These are phyloP conservation scores for Singerocomus rubriflavus DNA, from an alignment of 1,284 basidiomycete genomes.

Conservation along the genomic window DNA sequence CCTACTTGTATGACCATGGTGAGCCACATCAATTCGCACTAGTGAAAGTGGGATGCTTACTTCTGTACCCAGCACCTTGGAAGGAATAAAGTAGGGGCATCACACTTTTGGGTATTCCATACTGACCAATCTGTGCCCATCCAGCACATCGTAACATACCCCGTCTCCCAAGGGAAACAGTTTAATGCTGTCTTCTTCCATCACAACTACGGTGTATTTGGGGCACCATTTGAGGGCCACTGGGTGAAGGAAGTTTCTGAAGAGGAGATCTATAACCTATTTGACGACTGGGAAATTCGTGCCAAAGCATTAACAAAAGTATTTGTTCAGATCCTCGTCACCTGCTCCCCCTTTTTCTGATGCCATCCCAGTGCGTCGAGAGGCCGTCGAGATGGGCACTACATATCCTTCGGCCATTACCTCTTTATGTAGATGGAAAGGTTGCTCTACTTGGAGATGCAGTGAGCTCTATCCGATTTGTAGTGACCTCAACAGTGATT, in stretches of 20 bases:
- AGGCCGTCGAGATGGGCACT: conserved; percentile 32
- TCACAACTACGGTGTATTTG: conserved; percentile 34
- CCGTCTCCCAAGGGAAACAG: conserved; percentile 39
- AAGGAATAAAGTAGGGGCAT: conserved; percentile 38
- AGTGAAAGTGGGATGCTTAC: neutral
- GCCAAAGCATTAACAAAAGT: conserved; percentile 42
- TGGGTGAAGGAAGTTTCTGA: conserved; percentile 35
- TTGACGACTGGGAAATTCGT: conserved; percentile 42
- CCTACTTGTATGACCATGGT: conserved; percentile 38
- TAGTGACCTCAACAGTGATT: neutral
- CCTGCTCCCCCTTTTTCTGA: conserved; percentile 1
- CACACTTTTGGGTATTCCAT: neutral
- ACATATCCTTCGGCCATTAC: conserved; percentile 29
- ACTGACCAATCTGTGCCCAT: neutral
- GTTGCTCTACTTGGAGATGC: conserved; percentile 39
- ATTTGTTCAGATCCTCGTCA: neutral
- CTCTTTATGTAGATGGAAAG: conserved; percentile 26
- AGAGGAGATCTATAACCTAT: conserved; percentile 33
- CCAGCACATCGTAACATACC: conserved; percentile 45
- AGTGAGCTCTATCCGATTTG: conserved; percentile 12
- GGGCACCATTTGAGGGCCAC: conserved; percentile 34
- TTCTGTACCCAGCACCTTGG: conserved; percentile 39
- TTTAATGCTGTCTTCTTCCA: conserved; percentile 44
- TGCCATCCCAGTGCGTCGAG: conserved; percentile 15
- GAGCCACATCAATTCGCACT: conserved; percentile 1